Evolutionary conservation across 768 basidiomycete species (phyloP), one percentile per base, ranked within the genome.

Genomic region (Boletus vinaceobasis): DNA sequence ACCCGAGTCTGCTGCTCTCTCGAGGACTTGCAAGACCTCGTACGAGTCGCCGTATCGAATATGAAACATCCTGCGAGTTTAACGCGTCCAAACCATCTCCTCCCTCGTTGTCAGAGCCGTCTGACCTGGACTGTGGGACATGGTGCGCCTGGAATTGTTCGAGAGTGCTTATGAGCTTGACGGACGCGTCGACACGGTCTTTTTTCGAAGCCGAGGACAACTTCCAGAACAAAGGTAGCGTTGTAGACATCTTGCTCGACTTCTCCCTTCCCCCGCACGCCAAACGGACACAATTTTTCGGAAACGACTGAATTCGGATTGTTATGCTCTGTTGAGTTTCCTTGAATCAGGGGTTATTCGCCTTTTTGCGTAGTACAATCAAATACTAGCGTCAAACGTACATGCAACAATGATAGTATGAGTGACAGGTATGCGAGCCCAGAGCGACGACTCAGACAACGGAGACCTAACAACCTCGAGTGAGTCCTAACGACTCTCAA

Each of bases 191-290:
- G 35, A 96, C 65, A 9, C 94, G 86, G 56, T 91, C 86, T 52
- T 86, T 84, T 74, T 85, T 91, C 19, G 82, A 83, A 2, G 83
- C 75, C 3, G 90, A 91, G 15, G 94, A 95, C 50, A 98, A 78
- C 70, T 93, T 79, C 94, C 94, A 97, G 79, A 94, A 98, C 33
- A 97, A 80, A 14, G 92, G 89, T 52, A 98, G 83, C 33, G 93
- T 95, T 47, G 93, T 93, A 36, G 88, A 83, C 84, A 93, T 90
- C 43, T 49, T 49, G 51, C 42, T 49, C 23, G 35, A 50, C 36
- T n/a, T 33, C 39, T 55, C 17, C 21, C 27, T n/a, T 23, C 46
- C 8, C 35, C 39, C 15, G 7, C 17, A 31, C 21, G 26, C 19
- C 48, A 31, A 23, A 15, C 49, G 26, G 50, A 48, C 35, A 35